phyloP scores from a whole-genome alignment of 352 stramenopile genomes.

The Phytopythium delawarense region DNA sequence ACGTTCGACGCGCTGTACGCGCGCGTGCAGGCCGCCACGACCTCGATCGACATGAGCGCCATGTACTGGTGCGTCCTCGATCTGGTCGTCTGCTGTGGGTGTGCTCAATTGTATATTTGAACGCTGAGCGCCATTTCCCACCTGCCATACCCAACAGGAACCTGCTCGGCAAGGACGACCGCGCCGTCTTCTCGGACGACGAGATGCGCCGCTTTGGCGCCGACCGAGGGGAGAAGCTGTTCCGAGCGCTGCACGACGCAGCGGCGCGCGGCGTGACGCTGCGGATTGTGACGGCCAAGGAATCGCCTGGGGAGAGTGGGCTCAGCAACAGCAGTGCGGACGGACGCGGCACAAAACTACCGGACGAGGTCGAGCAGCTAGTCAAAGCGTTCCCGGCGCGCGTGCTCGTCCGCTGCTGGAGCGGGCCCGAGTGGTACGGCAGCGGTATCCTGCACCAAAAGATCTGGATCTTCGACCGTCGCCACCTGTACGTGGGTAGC shows the following conservation, averaged over 20 bases:
- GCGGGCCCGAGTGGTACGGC: constrained; percentile 61
- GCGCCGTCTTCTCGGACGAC: constrained; percentile 34
- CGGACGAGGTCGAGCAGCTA: constrained; percentile 52
- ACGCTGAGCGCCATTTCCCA: no score
- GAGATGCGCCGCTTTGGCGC: constrained; percentile 65
- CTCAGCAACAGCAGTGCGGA: not conserved
- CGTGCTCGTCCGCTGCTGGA: constrained; percentile 57
- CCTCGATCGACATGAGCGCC: constrained; percentile 66
- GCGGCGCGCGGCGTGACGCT: constrained; percentile 47
- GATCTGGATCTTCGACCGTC: constrained; percentile 66
- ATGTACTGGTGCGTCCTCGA: constrained; percentile 64
- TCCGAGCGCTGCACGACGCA: constrained; percentile 46
- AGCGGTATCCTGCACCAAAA: constrained; percentile 84
- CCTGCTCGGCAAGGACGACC: constrained; percentile 55
- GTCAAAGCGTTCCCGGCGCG: constrained; percentile 21
- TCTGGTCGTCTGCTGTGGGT: no score
- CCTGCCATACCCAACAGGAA: constrained; percentile 22
- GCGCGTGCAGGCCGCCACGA: constrained; percentile 34
- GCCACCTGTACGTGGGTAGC: constrained; percentile 70
- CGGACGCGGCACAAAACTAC: constrained; percentile 26
- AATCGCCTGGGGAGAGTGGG: constrained; percentile 7
- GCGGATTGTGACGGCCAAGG: constrained; percentile 41
- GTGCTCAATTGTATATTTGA: no score
- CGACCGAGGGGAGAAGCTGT: constrained; percentile 42
- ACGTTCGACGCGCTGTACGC: constrained; percentile 49